These are phyloP conservation scores for Tylopilus felleus DNA, from an alignment of 768 basidiomycete species.

Conservation along the genomic window DNA sequence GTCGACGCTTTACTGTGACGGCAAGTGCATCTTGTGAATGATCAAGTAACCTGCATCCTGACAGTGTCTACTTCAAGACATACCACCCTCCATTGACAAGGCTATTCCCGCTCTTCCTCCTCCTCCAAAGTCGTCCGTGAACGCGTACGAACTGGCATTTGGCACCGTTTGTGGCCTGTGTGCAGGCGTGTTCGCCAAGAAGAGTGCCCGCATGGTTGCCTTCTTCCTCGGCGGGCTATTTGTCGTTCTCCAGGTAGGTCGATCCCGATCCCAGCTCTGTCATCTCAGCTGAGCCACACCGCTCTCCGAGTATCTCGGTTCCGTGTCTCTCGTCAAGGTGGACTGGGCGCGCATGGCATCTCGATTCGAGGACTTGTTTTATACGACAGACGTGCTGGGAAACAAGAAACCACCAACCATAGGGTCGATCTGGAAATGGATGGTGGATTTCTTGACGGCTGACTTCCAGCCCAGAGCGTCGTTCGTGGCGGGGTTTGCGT, in stretches of 20 bases:
- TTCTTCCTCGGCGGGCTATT: constrained; percentile 90
- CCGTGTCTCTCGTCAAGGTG: constrained; percentile 66
- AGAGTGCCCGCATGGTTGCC: constrained; percentile 81
- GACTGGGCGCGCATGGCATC: constrained; percentile 70
- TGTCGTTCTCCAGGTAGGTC: constrained; percentile 80
- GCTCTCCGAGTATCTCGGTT: constrained; percentile 67
- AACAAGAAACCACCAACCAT: constrained; percentile 59
- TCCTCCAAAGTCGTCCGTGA: constrained; percentile 72
- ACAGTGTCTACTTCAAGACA: constrained; percentile 9
- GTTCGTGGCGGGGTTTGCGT: constrained; percentile 76
- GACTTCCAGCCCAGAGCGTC: constrained; percentile 91
- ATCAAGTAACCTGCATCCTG: neutral
- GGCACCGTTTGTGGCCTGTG: constrained; percentile 88
- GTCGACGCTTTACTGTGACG: constrained; percentile 48
- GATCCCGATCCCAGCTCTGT: neutral
- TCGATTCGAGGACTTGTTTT: constrained; percentile 72
- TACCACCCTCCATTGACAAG: constrained; percentile 5
- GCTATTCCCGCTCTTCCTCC: constrained; percentile 29
- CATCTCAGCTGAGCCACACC: constrained; percentile 1
- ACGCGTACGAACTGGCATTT: constrained; percentile 77
- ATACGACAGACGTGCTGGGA: constrained; percentile 58
- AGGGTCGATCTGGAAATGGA: constrained; percentile 59
- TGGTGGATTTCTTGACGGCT: constrained; percentile 80
- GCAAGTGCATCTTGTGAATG: constrained; percentile 31
- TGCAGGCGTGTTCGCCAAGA: constrained; percentile 91